Percentiles rank a stretch among this genome's conserved stretches.
Evolutionary conservation across 2,329 filamentous ascomycete genomes (phyloP).

Genomic region (Cryphonectria naterciae): DNA sequence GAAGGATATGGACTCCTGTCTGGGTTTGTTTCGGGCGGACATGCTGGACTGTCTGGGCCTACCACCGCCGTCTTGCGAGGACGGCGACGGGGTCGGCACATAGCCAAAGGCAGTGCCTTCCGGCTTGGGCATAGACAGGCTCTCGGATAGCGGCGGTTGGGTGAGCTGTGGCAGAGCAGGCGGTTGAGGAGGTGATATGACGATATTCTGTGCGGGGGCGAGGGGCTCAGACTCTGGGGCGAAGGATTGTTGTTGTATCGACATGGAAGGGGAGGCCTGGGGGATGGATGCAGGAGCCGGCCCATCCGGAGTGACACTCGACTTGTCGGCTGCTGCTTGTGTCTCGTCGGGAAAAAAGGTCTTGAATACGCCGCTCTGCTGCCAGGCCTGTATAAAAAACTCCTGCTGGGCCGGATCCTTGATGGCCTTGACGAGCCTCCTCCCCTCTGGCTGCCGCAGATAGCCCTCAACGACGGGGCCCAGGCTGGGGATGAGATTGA

Average conservation of each 20-base stretch:
- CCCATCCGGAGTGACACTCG: conserved; percentile 20
- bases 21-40: conserved; percentile 20
- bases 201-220: conserved; percentile 12
- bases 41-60: conserved; percentile 25
- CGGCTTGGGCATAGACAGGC: conserved; percentile 18
- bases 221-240: conserved; percentile 8
- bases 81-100: conserved; percentile 29
- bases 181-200: conserved; percentile 19
- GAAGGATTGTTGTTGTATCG: conserved; percentile 15
- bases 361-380: conserved; percentile 41
- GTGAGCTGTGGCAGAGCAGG: conserved; percentile 23
- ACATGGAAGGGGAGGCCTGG: background rate
- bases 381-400: conserved; percentile 41
- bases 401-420: conserved; percentile 43
- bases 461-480: conserved; percentile 43
- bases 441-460: conserved; percentile 38
- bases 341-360: conserved; percentile 40
- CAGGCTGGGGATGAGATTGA: conserved; percentile 42
- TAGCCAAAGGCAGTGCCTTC: conserved; percentile 25
- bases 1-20: conserved; percentile 35
- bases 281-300: conserved; percentile 8
- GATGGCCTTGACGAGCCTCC: conserved; percentile 38
- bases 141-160: conserved; percentile 16
- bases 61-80: conserved; percentile 29
- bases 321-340: conserved; percentile 19